These are phyloP conservation scores for Aspergillus amoenus DNA, from an alignment of 2,329 filamentous ascomycete species.

Conservation along the genomic window DNA sequence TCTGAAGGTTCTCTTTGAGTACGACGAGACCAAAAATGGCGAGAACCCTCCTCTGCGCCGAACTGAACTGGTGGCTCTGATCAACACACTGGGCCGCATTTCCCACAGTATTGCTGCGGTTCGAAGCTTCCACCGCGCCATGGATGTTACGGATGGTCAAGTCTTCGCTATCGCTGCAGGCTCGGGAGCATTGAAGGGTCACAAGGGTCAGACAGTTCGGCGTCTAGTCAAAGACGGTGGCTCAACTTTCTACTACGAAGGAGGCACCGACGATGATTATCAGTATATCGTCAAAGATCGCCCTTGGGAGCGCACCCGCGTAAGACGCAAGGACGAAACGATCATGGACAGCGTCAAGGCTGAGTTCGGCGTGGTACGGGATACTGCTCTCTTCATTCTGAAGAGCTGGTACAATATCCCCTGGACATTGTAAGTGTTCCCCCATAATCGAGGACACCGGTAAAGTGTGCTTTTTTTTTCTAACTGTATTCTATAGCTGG, in stretches of 20 bases:
- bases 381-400: constrained; percentile 66
- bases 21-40: constrained; percentile 65
- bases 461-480: not conserved
- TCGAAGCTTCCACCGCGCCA: constrained; percentile 63
- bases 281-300: constrained; percentile 27
- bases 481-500: constrained; percentile 37
- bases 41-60: constrained; percentile 73
- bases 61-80: constrained; percentile 88
- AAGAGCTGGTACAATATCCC: constrained; percentile 70
- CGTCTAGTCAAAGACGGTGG: constrained; percentile 34
- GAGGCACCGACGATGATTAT: constrained; percentile 44
- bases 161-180: constrained; percentile 29
- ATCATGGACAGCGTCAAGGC: constrained; percentile 59
- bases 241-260: constrained; percentile 37
- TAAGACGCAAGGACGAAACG: constrained; percentile 40
- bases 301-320: constrained; percentile 32
- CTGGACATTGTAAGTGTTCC: constrained; percentile 63
- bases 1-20: constrained; percentile 93
- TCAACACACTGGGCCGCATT: constrained; percentile 90
- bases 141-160: constrained; percentile 37
- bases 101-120: constrained; percentile 77
- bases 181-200: constrained; percentile 26
- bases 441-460: not conserved
- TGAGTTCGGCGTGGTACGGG: constrained; percentile 65
- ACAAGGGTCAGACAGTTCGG: constrained; percentile 13